Conservation (phyloP, 495 filamentous ascomycete species). For the Letharia lupina region DNA sequence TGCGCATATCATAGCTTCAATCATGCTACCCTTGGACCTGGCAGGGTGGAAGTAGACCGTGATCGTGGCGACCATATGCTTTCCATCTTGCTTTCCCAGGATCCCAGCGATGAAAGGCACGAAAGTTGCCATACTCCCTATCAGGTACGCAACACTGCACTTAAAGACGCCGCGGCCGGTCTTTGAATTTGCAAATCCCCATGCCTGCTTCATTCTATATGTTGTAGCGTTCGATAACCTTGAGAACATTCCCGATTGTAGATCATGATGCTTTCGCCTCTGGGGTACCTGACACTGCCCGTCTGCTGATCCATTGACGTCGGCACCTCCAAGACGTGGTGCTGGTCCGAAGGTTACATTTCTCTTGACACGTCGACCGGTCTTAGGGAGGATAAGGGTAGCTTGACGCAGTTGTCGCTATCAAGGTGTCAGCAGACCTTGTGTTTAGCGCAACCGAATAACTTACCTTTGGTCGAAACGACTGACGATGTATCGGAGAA, state of each 20-base stretch:
- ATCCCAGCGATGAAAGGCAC: conserved; percentile 60
- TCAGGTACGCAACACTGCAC: conserved; percentile 83
- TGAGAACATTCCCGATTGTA: conserved; percentile 17
- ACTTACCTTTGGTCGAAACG: conserved; percentile 35
- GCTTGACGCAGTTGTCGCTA: conserved; percentile 36
- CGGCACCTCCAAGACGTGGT: conserved; percentile 27
- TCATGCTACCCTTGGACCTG: conserved; percentile 81
- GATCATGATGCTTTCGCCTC: conserved; percentile 18
- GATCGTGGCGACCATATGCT: conserved; percentile 89
- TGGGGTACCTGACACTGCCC: conserved; percentile 38
- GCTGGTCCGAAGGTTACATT: conserved; percentile 36
- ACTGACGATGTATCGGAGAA: conserved; percentile 26
- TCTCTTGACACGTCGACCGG: conserved; percentile 46
- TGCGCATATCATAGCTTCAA: conserved; percentile 78
- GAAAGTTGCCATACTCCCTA: conserved; percentile 85
- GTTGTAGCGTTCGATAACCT: conserved; percentile 1
- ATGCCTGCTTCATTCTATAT: conserved; percentile 24
- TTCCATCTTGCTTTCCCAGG: conserved; percentile 83
- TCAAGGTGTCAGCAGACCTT: not conserved
- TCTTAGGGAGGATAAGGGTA: conserved; percentile 45
- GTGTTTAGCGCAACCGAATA: not conserved
- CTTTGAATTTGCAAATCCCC: conserved; percentile 42
- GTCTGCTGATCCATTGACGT: conserved; percentile 25
- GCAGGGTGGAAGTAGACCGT: conserved; percentile 98
- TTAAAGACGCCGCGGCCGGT: conserved; percentile 74